Conservation (phyloP, 371 early-diverging fungal genomes). For the Mucor piriformis region DNA sequence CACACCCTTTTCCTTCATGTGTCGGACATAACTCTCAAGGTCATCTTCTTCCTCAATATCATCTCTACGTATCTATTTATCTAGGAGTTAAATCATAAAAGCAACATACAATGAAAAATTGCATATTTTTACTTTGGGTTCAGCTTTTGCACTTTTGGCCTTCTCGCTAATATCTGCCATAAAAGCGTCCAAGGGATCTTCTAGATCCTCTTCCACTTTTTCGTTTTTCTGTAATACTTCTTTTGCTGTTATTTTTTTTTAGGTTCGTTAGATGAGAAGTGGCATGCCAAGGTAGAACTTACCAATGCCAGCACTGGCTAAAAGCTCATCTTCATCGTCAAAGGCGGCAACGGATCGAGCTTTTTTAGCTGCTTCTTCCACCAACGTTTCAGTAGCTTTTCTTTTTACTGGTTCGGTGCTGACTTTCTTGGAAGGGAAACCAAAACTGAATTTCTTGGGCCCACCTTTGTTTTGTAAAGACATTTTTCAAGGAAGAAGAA, state of each 20-base stretch:
- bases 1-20: constrained; percentile 77
- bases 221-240: background rate
- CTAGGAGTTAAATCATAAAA: no score
- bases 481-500: background rate
- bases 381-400: background rate
- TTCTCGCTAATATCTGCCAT: constrained; percentile 80
- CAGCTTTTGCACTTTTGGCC: constrained; percentile 53
- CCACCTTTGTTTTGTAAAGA: constrained; percentile 12
- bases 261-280: background rate
- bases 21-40: constrained; percentile 77
- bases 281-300: constrained; percentile 1
- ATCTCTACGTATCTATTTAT: constrained; percentile 55
- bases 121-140: constrained; percentile 53
- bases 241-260: background rate
- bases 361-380: constrained; percentile 11
- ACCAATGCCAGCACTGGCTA: constrained; percentile 37
- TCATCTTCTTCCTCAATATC: constrained; percentile 83
- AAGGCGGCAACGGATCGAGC: background rate
- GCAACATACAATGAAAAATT: no score
- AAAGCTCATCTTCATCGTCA: constrained; percentile 31
- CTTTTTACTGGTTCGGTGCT: background rate
- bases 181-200: constrained; percentile 88
- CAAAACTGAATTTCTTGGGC: constrained; percentile 30
- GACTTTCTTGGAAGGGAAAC: constrained; percentile 25
- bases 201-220: constrained; percentile 57